Percentiles rank a stretch among this genome's conserved stretches.
phyloP scores from a whole-genome alignment of 2,329 filamentous ascomycete species.

The Sporothrix curviconia region DNA sequence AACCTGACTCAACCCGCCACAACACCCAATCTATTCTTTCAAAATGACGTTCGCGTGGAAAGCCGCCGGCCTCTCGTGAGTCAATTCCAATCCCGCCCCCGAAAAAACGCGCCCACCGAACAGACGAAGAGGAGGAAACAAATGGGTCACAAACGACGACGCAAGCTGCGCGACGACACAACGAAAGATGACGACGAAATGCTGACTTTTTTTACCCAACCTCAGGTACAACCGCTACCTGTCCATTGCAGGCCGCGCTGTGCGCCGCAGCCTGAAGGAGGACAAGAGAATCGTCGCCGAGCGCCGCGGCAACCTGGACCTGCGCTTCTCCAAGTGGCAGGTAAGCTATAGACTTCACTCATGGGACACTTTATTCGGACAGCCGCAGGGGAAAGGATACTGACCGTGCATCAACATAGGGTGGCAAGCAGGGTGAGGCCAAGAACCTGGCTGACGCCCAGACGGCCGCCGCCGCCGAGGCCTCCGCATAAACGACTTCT shows the following conservation, averaged over 20 bases:
- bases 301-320: constrained; percentile 80
- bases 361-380: not conserved
- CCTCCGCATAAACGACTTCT: constrained; percentile 18
- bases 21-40: constrained; percentile 29
- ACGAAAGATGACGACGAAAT: not conserved
- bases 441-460: constrained; percentile 63
- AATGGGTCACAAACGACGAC: not conserved
- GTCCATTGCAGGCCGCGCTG: constrained; percentile 84
- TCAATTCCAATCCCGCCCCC: constrained; percentile 24
- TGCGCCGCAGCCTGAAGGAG: constrained; percentile 96
- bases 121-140: constrained; percentile 15
- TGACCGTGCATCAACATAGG: constrained; percentile 65
- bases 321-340: constrained; percentile 92
- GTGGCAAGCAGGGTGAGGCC: constrained; percentile 88
- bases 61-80: constrained; percentile 92
- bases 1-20: not conserved
- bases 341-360: constrained; percentile 45
- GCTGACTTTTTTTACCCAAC: not conserved
- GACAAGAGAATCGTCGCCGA: constrained; percentile 81
- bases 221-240: constrained; percentile 99
- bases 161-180: not conserved
- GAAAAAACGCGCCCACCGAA: not conserved
- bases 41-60: constrained; percentile 98
- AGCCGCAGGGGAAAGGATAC: not conserved
- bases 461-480: constrained; percentile 30